Evolutionary conservation across 306 rosid genomes (phyloP), one percentile per base, ranked within the genome.

Genomic region (Mimosa bimucronata): DNA sequence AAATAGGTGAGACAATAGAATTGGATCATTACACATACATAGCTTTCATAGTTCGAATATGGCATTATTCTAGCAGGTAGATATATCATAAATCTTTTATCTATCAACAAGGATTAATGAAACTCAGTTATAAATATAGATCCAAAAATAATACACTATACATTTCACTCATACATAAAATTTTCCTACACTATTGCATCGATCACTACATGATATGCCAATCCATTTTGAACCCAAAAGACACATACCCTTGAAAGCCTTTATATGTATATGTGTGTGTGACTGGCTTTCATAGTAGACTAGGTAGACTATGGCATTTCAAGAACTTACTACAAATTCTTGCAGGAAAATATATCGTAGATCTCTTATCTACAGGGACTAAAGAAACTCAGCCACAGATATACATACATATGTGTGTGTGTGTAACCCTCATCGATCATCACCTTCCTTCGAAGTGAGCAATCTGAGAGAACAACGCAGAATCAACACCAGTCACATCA

Each of bases 371-470:
- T n/a, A 2, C 10, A 23, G 5, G 10, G 23, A 1, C 26, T 3
- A 25, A 55, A 55, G 62, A 8, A 23, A 25, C 31, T 23, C 0
- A 31, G 12, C n/a, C 66, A 60, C 16, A 12, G 9, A 60, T 12
- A 61, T 14, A 9, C 19, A 29, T 34, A 34, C 38, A 34, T 34
- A 34, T 34, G n/a, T n/a, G n/a, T n/a, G n/a, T n/a, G n/a, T n/a
- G n/a, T n/a, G n/a, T n/a, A n/a, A 34, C 30, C 30, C 30, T n/a
- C 26, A 0, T 55, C 14, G 13, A 9, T 10, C 7, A 4, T 84
- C 34, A 87, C 72, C 93, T 89, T 77, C 92, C 94, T 1, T 82
- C 84, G 7, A 92, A 62, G 53, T 73, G 77, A 2, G 9, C 73
- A 5, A 81, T 77, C 30, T 85, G 83, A 71, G 92, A 79, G 82